Base-by-base conservation (phyloP, 164 flowering plant species). In the Chloranthus sessilifolius region DNA sequence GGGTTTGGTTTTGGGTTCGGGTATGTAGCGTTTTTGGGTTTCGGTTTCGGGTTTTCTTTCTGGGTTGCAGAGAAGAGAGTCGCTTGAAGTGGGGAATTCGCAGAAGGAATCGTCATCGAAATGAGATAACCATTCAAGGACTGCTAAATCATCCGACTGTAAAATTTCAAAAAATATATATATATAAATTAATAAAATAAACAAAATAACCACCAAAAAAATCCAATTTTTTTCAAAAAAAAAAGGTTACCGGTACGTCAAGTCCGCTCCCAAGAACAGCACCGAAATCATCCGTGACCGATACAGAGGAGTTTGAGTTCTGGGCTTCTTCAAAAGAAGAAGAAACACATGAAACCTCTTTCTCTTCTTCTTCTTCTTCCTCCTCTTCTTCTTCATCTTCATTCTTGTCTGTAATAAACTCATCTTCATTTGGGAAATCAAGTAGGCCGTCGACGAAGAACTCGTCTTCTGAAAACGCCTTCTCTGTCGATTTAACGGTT, bases 31-130 rank as follows among this genome's bases (percentile, higher is more conserved):
- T 14, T 26, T 43, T 10, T 45, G 48, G 23, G 42, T 27, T 49
- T 53, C 29, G 33, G 26, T 23, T 30, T 2, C 55, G 40, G 47
- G 52, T 33, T 0, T 15, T 20, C 19, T 19, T 14, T 9, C 19
- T 6, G 28, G 28, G 4, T 14, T 43, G 33, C 17, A 1, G 45
- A 35, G 21, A 16, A 33, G 6, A 20, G 58, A 42, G 45, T 38
- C 31, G 55, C 23, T 36, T 75, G 65, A 44, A 29, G 53, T 28
- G 2, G 85, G 66, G 12, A 71, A 40, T 17, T 64, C 81, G 8
- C 82, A 49, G 26, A 64, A 45, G n/a, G 84, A 73, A 71, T 88
- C 96, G 48, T 88, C 91, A 22, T 83, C 88, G 47, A 85, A 76
- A 43, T 65, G 78, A 19, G 96, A 88, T 33, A 83, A 63, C 85